Percentiles rank a stretch among this genome's conserved stretches.
Evolutionary conservation across 257 asterid genomes (phyloP).

Genomic region (Solanum chmielewskii): DNA sequence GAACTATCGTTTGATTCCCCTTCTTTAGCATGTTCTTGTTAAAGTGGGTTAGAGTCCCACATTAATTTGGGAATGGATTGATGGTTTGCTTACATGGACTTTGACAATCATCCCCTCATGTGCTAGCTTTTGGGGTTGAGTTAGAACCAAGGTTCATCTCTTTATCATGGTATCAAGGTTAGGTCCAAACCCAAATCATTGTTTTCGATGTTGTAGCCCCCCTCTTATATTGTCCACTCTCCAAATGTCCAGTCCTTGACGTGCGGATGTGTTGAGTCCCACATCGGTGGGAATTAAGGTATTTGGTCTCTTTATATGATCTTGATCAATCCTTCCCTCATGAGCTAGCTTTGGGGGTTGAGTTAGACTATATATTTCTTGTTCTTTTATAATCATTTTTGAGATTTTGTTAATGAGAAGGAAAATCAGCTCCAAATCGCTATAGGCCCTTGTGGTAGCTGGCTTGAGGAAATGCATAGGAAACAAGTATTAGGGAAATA

Average conservation of each 20-base stretch:
- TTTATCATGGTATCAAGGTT: neutral
- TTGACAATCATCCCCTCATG: neutral
- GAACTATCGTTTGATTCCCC: neutral
- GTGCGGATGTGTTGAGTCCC: neutral
- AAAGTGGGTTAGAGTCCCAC: neutral
- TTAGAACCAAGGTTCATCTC: neutral
- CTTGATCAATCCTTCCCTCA: neutral
- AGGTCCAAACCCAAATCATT: neutral
- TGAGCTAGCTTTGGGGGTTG: neutral
- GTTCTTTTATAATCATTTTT: neutral
- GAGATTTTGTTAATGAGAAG: neutral
- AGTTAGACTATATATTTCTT: neutral
- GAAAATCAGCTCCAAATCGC: neutral
- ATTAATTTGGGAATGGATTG: neutral
- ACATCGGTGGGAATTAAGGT: neutral
- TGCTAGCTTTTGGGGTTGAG: neutral
- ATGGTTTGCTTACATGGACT: neutral
- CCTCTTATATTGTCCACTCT: neutral
- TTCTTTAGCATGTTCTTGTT: neutral
- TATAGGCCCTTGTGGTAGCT: neutral
- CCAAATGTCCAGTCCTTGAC: neutral
- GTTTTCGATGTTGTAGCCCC: neutral
- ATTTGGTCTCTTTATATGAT: neutral
- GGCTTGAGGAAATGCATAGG: neutral
- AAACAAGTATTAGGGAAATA: neutral